phyloP scores from a whole-genome alignment of 2,329 filamentous ascomycete species.

The Colletotrichum shisoi region DNA sequence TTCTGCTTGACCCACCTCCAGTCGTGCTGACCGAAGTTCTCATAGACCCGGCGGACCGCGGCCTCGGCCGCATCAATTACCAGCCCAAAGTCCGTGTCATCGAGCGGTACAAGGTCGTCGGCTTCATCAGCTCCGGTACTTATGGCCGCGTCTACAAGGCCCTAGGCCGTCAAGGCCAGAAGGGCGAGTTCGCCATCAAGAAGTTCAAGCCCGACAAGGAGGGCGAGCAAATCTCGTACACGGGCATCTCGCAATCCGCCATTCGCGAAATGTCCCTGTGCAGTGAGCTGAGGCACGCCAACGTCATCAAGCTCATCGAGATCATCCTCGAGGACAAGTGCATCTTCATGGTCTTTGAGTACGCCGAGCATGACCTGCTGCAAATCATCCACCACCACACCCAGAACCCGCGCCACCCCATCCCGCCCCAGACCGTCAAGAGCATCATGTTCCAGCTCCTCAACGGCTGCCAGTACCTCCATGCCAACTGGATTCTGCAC shows the following conservation, averaged over 20 bases:
- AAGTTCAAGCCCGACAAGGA: slow-evolving; percentile 99
- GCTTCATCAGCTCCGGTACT: slow-evolving; percentile 97
- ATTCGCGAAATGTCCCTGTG: slow-evolving; percentile 98
- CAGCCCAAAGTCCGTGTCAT: slow-evolving; percentile 85
- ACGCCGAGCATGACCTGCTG: slow-evolving; percentile 94
- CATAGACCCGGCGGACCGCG: slow-evolving; percentile 63
- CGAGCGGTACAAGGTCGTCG: slow-evolving; percentile 94
- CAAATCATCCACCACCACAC: slow-evolving; percentile 99
- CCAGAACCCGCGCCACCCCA: slow-evolving; percentile 84
- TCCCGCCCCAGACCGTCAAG: slow-evolving; percentile 86
- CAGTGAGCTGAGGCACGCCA: slow-evolving; percentile 86
- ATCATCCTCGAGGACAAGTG: slow-evolving; percentile 98
- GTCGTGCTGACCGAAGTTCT: slow-evolving; percentile 48
- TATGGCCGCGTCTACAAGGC: slow-evolving; percentile 99
- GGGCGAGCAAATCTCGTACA: slow-evolving; percentile 92
- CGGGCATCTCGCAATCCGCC: slow-evolving; percentile 95
- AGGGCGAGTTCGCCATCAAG: slow-evolving; percentile 95
- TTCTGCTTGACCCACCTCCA: slow-evolving; percentile 38
- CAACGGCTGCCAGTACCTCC: slow-evolving; percentile 92
- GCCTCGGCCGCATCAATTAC: slow-evolving; percentile 59
- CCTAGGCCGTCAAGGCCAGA: slow-evolving; percentile 73
- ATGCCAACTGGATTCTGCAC: slow-evolving; percentile 96
- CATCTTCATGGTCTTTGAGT: slow-evolving; percentile 99
- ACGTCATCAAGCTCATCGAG: slow-evolving; percentile 89
- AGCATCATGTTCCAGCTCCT: slow-evolving; percentile 96